Evolutionary conservation across 306 rosid species (phyloP).

Genomic region (Echinosophora koreensis): DNA sequence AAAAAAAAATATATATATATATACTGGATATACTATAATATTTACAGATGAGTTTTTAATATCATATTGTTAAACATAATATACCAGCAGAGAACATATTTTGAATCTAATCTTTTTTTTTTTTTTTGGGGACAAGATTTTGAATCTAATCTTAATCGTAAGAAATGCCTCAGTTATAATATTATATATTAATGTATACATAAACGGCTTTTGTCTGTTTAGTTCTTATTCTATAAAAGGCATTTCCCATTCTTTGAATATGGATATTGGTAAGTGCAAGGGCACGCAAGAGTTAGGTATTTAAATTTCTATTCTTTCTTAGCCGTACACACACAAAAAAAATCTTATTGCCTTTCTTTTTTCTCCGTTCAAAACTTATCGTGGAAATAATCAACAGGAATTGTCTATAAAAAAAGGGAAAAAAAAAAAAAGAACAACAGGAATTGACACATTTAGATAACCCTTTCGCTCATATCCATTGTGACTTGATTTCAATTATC

Average conservation of each 20-base stretch:
- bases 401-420: too few species aligned
- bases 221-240: background rate
- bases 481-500: too few species aligned
- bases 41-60: too few species aligned
- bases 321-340: background rate
- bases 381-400: too few species aligned
- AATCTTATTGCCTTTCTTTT: background rate
- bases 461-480: too few species aligned
- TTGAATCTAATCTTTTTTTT: background rate
- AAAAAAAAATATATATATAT: too few species aligned
- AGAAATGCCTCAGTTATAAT: background rate
- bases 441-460: too few species aligned
- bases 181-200: background rate
- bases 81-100: background rate
- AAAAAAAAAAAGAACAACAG: too few species aligned
- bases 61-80: too few species aligned
- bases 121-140: too few species aligned
- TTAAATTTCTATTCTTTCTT: background rate
- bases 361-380: background rate
- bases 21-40: too few species aligned
- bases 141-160: background rate
- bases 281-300: background rate
- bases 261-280: background rate
- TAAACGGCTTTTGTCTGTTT: background rate
- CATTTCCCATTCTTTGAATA: background rate